These are phyloP conservation scores for Corylus avellana DNA, from an alignment of 306 rosid genomes.

Conservation along the genomic window DNA sequence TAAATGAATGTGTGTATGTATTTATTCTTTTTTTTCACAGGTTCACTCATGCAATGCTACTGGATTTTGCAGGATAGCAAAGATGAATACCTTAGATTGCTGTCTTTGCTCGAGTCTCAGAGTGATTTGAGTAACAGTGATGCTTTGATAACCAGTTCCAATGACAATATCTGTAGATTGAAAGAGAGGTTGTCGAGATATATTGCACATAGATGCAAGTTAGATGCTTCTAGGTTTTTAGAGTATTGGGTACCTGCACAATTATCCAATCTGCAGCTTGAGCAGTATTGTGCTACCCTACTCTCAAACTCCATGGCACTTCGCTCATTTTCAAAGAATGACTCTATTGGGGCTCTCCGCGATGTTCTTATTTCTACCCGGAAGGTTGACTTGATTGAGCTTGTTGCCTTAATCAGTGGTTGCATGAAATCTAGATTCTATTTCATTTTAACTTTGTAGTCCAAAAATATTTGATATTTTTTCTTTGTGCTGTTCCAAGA, in stretches of 20 bases:
- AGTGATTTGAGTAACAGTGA: slow-evolving; percentile 25
- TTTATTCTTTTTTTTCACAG: not conserved
- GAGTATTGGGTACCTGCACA: slow-evolving; percentile 96
- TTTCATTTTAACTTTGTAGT: slow-evolving; percentile 1
- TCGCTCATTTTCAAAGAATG: slow-evolving; percentile 50
- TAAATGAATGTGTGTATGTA: not conserved
- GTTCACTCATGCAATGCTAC: slow-evolving; percentile 30
- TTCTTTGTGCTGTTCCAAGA: not conserved
- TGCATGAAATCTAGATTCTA: slow-evolving; percentile 18
- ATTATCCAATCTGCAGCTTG: slow-evolving; percentile 79
- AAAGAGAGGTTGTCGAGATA: slow-evolving; percentile 61
- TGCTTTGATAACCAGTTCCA: slow-evolving; percentile 35
- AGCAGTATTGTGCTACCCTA: slow-evolving; percentile 77
- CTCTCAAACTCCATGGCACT: slow-evolving; percentile 62
- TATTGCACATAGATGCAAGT: slow-evolving; percentile 47
- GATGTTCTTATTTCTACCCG: slow-evolving; percentile 55
- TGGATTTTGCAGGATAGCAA: slow-evolving; percentile 59
- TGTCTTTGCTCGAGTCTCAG: slow-evolving; percentile 46
- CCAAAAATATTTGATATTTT: not conserved
- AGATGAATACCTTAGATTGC: slow-evolving; percentile 47
- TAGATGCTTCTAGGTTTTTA: slow-evolving; percentile 54
- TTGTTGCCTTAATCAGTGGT: slow-evolving; percentile 27
- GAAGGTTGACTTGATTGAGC: slow-evolving; percentile 62
- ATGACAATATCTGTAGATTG: slow-evolving; percentile 43
- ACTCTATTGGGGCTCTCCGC: slow-evolving; percentile 51